Base-by-base conservation (phyloP, 768 basidiomycete genomes). In the Suillus subaureus region DNA sequence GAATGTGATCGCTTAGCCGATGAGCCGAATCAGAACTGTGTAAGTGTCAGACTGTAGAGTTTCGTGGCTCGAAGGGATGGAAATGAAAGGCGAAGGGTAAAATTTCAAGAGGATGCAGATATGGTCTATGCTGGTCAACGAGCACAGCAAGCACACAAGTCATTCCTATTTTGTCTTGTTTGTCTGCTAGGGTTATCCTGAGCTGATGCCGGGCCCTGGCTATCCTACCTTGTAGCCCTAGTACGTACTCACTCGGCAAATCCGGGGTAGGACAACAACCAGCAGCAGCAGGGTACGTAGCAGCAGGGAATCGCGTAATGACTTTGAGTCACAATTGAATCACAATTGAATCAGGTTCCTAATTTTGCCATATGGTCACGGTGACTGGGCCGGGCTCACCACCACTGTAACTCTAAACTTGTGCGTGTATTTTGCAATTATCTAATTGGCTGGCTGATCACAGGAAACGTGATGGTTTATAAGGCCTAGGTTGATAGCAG, bases 91-190 rank as follows among this genome's bases (percentile, higher is more conserved):
- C 42, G 58, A 21, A 11, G 18, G 33, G 26, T 31, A 60, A 45
- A 65, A 11, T 58, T 66, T 49, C 39, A 43, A 28, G 45, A 35
- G 18, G 57, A 35, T n/a, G 57, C 42, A 39, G 66, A 61, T 65
- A 61, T 65, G 67, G 33, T 33, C 64, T 40, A 45, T 52, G 61
- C 65, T 60, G 62, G n/a, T 37, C 26, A 31, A 55, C 42, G 35
- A 40, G 55, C 56, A 49, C 57, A 55, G 56, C 33, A 49, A 23
- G 16, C 61, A 54, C 67, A 51, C 54, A 35, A 58, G 45, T 40
- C 42, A 58, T 52, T 45, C 70, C 62, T 75, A 67, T 75, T 75
- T 76, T 77, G 76, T 69, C 69, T 77, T 75, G 70, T 75, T 75
- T 75, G 74, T 75, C 71, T 68, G 62, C 66, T 65, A 58, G 57